Percentiles rank a stretch among this genome's conserved stretches.
Evolutionary conservation across 2,329 filamentous ascomycete genomes (phyloP).

Genomic region (Talaromyces piceae): DNA sequence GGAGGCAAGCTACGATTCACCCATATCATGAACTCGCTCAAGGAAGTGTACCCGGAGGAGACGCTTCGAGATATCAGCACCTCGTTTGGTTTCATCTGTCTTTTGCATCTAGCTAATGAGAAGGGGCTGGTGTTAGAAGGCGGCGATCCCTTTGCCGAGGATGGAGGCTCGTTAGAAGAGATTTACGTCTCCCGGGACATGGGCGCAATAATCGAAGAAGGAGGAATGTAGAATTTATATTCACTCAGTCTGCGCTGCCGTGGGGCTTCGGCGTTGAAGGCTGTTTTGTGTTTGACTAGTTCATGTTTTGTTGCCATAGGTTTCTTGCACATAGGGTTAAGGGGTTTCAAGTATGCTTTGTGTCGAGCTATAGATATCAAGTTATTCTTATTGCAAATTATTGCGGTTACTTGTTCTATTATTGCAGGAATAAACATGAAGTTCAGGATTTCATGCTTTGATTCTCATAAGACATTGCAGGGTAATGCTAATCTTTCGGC

Average conservation of each 20-base stretch:
- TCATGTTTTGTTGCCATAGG: not conserved
- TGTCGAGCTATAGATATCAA: not conserved
- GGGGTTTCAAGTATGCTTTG: not conserved
- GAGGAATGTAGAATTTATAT: slow-evolving; percentile 12
- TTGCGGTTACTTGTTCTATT: too few species aligned
- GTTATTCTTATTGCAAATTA: too few species aligned
- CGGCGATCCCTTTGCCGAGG: slow-evolving; percentile 34
- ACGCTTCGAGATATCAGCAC: slow-evolving; percentile 93
- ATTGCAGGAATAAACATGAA: too few species aligned
- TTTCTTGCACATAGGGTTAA: not conserved
- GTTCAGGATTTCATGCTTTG: too few species aligned
- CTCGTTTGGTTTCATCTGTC: slow-evolving; percentile 77
- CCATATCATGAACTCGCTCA: slow-evolving; percentile 79
- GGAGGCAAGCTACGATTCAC: slow-evolving; percentile 69
- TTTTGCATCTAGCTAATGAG: slow-evolving; percentile 87
- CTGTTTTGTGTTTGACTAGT: too few species aligned
- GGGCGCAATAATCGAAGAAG: slow-evolving; percentile 34
- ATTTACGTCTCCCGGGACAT: slow-evolving; percentile 36
- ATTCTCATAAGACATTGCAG: too few species aligned
- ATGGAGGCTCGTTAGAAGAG: slow-evolving; percentile 34
- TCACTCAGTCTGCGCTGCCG: not conserved
- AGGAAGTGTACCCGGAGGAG: slow-evolving; percentile 75
- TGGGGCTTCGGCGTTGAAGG: not conserved
- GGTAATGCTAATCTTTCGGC: too few species aligned
- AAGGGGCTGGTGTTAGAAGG: slow-evolving; percentile 75